Evolutionary conservation across 805 yeast genomes (phyloP).

Genomic region (Pichia thaimueangensis): DNA sequence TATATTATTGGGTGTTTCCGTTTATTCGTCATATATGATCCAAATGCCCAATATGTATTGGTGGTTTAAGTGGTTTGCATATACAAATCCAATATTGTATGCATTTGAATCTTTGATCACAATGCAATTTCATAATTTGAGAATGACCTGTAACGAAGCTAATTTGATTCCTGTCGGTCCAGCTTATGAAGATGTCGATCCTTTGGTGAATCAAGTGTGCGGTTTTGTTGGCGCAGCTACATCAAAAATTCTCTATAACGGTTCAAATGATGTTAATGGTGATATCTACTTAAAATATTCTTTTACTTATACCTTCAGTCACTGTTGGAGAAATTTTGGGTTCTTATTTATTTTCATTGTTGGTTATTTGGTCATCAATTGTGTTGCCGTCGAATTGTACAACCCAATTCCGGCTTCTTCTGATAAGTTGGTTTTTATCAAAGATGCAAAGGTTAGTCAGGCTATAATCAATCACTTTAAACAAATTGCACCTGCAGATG

Average conservation of each 20-base stretch:
- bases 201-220: constrained; percentile 40
- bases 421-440: constrained; percentile 29
- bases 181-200: constrained; percentile 39
- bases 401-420: constrained; percentile 27
- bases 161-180: constrained; percentile 49
- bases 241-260: constrained; percentile 18
- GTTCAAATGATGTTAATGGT: constrained; percentile 41
- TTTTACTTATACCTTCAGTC: constrained; percentile 46
- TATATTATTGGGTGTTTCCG: constrained; percentile 40
- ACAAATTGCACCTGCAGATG: constrained; percentile 8
- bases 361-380: constrained; percentile 32
- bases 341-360: constrained; percentile 37
- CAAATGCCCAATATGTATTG: constrained; percentile 54
- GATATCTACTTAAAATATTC: constrained; percentile 38
- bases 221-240: constrained; percentile 42
- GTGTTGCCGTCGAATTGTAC: constrained; percentile 26
- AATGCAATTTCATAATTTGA: constrained; percentile 49
- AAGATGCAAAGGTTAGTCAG: constrained; percentile 24
- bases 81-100: constrained; percentile 42
- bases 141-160: constrained; percentile 40
- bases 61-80: constrained; percentile 56
- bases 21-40: constrained; percentile 63
- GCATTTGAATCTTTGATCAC: constrained; percentile 50
- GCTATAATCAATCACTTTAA: constrained; percentile 20
- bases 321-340: constrained; percentile 79